phyloP scores from a whole-genome alignment of 768 basidiomycete genomes.

The Paxillus ammoniavirescens region DNA sequence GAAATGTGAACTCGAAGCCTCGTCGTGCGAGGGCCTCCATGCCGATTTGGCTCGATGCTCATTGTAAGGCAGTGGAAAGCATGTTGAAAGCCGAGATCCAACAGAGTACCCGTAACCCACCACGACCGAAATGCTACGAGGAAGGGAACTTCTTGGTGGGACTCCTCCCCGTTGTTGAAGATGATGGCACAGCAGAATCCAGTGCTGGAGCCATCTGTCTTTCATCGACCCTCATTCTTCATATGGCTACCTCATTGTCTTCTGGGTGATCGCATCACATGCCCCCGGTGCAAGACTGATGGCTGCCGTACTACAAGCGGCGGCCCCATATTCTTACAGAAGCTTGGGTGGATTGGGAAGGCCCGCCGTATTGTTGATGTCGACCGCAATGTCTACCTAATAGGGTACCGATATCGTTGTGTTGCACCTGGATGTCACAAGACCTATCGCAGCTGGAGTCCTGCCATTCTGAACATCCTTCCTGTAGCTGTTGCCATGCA shows the following conservation, averaged over 20 bases:
- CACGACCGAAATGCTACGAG: conserved; percentile 2
- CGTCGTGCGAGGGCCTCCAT: not conserved
- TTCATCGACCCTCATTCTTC: not conserved
- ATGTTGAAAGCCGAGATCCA: not conserved
- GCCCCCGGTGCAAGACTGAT: not conserved
- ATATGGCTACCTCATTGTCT: not conserved
- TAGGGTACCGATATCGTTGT: conserved; percentile 26
- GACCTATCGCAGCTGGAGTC: conserved; percentile 29
- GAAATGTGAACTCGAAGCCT: not conserved
- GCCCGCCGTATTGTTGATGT: conserved; percentile 16
- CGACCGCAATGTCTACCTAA: conserved; percentile 17
- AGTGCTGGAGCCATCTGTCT: not conserved
- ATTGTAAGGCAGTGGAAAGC: not conserved
- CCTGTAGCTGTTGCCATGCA: conserved; percentile 19
- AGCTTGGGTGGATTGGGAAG: not conserved
- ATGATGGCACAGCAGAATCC: not conserved
- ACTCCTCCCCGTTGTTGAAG: not conserved
- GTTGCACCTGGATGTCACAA: conserved; percentile 6
- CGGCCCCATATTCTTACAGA: not conserved
- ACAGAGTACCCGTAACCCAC: not conserved
- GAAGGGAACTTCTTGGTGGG: not conserved
- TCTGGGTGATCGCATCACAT: not conserved
- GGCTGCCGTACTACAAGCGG: not conserved
- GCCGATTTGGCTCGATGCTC: not conserved
- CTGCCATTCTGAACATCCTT: conserved; percentile 16